Evolutionary conservation across 192 early-diverging fungal genomes (phyloP).

Genomic region (Piromyces sp.): DNA sequence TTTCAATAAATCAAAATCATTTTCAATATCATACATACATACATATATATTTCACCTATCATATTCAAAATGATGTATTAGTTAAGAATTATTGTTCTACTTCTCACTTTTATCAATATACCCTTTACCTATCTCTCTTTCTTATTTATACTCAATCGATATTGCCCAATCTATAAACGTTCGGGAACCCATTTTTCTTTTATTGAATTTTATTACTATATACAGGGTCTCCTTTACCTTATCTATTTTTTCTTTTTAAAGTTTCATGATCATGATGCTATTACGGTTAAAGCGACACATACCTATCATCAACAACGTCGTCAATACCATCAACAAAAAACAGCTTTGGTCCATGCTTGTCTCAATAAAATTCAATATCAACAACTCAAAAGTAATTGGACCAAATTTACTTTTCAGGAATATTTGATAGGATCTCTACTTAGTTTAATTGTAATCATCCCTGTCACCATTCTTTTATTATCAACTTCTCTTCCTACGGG

Average conservation of each 20-base stretch:
- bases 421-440: not conserved
- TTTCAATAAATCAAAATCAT: too few relatives aligned
- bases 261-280: not conserved
- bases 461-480: not conserved
- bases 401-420: not conserved
- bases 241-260: not conserved
- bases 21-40: too few relatives aligned
- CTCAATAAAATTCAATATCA: not conserved
- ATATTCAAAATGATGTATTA: too few relatives aligned
- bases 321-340: not conserved
- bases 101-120: not conserved
- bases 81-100: not conserved
- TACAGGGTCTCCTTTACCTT: not conserved
- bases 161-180: not conserved
- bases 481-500: not conserved
- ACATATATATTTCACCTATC: too few relatives aligned
- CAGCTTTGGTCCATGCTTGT: not conserved
- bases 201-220: not conserved
- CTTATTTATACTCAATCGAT: not conserved
- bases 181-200: not conserved
- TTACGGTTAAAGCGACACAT: not conserved
- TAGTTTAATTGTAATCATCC: not conserved
- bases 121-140: not conserved
- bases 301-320: not conserved
- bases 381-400: not conserved